These are phyloP conservation scores for Calonectria pauciramosa DNA, from an alignment of 2,329 filamentous ascomycete genomes.

Conservation along the genomic window DNA sequence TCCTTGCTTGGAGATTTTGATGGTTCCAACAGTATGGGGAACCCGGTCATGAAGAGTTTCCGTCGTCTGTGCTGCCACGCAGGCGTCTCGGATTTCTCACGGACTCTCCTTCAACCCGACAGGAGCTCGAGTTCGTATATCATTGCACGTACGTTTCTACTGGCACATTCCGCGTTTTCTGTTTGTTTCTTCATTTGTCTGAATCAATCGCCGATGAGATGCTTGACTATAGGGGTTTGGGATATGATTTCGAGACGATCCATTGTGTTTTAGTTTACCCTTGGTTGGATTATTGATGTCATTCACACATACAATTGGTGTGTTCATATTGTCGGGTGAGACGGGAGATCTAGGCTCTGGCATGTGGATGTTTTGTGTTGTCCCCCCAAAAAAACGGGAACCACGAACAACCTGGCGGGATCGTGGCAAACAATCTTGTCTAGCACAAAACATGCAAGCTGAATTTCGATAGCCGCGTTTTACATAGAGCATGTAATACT, in stretches of 20 bases:
- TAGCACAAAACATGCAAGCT: neutral
- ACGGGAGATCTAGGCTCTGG: neutral
- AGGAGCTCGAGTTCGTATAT: neutral
- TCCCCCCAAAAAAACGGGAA: neutral
- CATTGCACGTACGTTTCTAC: neutral
- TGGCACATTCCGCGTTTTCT: neutral
- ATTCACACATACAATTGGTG: neutral
- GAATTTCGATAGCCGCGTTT: slow-evolving; percentile 5
- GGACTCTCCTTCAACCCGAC: neutral
- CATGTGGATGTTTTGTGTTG: neutral
- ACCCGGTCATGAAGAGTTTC: neutral
- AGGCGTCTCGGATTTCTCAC: slow-evolving; percentile 3
- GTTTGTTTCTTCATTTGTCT: neutral
- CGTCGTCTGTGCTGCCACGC: slow-evolving; percentile 9
- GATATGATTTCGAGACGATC: neutral
- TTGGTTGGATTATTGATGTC: neutral
- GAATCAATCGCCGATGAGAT: neutral
- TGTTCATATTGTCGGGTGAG: neutral
- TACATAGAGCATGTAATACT: slow-evolving; percentile 2
- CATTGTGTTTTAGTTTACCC: neutral
- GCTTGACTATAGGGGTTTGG: neutral
- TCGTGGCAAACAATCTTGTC: neutral
- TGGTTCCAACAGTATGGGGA: slow-evolving; percentile 5
- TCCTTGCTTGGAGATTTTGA: slow-evolving; percentile 15
- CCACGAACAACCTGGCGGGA: neutral